Evolutionary conservation across 352 stramenopile species (phyloP).

Genomic region (Phytopythium montanum): DNA sequence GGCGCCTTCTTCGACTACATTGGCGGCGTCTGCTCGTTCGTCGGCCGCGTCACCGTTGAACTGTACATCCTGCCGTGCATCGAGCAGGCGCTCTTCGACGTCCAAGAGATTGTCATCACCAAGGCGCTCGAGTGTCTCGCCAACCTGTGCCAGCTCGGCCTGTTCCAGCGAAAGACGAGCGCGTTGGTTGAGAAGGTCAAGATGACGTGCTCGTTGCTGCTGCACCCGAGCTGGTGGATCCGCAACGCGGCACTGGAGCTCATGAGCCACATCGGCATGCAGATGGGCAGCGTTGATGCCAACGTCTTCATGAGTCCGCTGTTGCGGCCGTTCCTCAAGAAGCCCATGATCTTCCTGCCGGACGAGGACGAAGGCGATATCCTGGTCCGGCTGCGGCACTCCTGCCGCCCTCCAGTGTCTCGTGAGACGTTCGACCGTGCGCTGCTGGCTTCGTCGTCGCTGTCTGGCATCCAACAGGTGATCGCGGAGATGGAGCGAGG

Average conservation of each 20-base stretch:
- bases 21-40: conserved; percentile 92
- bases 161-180: conserved; percentile 88
- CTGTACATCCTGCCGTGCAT: conserved; percentile 98
- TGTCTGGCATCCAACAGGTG: conserved; percentile 38
- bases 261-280: conserved; percentile 78
- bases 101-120: conserved; percentile 94
- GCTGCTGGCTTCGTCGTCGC: conserved; percentile 58
- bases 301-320: conserved; percentile 92
- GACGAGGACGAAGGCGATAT: conserved; percentile 53
- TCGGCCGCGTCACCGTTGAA: conserved; percentile 91
- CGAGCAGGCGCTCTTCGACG: conserved; percentile 96
- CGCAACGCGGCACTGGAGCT: conserved; percentile 81
- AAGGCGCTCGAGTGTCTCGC: conserved; percentile 91
- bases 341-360: conserved; percentile 77
- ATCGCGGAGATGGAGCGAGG: conserved; percentile 53
- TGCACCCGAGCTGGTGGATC: conserved; percentile 90
- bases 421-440: conserved; percentile 84
- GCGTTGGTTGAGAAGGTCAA: conserved; percentile 82
- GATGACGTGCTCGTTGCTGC: conserved; percentile 79
- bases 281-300: conserved; percentile 88
- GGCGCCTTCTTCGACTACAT: conserved; percentile 93
- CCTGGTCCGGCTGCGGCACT: conserved; percentile 54
- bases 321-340: conserved; percentile 87
- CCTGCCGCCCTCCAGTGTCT: conserved; percentile 63
- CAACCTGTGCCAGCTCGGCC: conserved; percentile 87